Percentiles rank a stretch among this genome's conserved stretches.
phyloP scores from a whole-genome alignment of 2,329 filamentous ascomycete genomes.

The Aspergillus melleus region DNA sequence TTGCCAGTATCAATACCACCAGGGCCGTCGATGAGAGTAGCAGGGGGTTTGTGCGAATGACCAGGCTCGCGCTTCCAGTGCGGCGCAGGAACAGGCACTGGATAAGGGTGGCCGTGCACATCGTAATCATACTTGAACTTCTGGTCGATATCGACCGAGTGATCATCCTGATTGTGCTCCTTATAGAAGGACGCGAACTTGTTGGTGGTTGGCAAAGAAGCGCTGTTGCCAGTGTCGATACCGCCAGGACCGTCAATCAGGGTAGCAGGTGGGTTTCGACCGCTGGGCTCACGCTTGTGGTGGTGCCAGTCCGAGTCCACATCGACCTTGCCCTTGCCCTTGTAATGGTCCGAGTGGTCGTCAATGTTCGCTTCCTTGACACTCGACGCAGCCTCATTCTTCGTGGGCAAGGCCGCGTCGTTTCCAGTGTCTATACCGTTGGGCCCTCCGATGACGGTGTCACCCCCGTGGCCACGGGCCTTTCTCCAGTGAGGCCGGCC shows the following conservation, averaged over 20 bases:
- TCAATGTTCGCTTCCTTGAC: neutral
- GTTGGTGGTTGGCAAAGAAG: neutral
- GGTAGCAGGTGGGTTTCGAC: neutral
- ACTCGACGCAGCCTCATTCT: neutral
- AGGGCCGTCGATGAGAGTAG: conserved; percentile 23
- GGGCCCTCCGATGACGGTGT: conserved; percentile 8
- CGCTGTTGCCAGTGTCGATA: conserved; percentile 8
- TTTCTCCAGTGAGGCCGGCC: neutral
- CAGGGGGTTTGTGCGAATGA: conserved; percentile 2
- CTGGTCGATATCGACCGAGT: conserved; percentile 2
- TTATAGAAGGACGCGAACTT: neutral
- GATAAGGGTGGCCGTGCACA: neutral
- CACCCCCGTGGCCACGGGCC: neutral
- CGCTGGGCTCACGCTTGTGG: too few species aligned
- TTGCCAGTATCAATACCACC: conserved; percentile 20
- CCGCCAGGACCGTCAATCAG: neutral
- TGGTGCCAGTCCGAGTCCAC: neutral
- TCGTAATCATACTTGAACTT: neutral
- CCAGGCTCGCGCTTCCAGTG: neutral
- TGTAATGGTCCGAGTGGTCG: neutral
- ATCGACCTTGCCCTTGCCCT: neutral
- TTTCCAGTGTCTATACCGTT: neutral
- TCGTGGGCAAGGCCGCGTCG: neutral
- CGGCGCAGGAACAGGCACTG: neutral
- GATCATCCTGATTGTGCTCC: conserved; percentile 2